Conservation (phyloP, 495 filamentous ascomycete genomes). For the Aspergillus steynii region DNA sequence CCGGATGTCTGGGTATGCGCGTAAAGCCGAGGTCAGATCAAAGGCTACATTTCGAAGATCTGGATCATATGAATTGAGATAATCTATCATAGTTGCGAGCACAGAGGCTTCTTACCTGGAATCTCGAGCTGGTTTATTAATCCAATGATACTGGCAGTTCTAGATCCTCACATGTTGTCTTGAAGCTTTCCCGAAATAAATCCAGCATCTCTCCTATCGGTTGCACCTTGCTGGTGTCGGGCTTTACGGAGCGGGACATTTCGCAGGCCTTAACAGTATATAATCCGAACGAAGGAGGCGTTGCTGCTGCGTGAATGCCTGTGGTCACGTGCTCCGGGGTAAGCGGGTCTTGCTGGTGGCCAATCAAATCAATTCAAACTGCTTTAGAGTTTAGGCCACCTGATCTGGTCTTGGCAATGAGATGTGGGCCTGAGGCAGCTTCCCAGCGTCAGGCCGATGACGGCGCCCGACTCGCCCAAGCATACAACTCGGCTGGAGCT, state of each 20-base stretch:
- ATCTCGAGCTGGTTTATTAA: not conserved
- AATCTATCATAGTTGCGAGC: not conserved
- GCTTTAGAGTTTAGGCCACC: too few relatives aligned
- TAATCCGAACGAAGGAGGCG: too few relatives aligned
- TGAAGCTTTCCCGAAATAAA: constrained; percentile 1
- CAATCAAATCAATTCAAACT: too few relatives aligned
- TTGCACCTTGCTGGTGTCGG: constrained; percentile 1
- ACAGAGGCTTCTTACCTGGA: not conserved
- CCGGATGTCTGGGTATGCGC: not conserved
- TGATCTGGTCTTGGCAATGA: too few relatives aligned
- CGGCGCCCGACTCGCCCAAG: too few relatives aligned
- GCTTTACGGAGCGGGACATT: constrained; percentile 2
- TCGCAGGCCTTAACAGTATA: too few relatives aligned
- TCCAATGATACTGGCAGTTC: not conserved
- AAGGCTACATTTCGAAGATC: constrained; percentile 1
- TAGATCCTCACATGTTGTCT: constrained; percentile 1
- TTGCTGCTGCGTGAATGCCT: too few relatives aligned
- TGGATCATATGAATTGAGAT: not conserved
- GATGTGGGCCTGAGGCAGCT: too few relatives aligned
- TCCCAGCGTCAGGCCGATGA: too few relatives aligned
- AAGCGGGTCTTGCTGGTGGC: too few relatives aligned
- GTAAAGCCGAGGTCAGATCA: constrained; percentile 1
- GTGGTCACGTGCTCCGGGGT: too few relatives aligned
- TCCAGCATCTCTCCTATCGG: constrained; percentile 1
- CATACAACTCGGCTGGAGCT: too few relatives aligned